Conservation (phyloP, 495 filamentous ascomycete species). For the Evansstolkia leycettana region DNA sequence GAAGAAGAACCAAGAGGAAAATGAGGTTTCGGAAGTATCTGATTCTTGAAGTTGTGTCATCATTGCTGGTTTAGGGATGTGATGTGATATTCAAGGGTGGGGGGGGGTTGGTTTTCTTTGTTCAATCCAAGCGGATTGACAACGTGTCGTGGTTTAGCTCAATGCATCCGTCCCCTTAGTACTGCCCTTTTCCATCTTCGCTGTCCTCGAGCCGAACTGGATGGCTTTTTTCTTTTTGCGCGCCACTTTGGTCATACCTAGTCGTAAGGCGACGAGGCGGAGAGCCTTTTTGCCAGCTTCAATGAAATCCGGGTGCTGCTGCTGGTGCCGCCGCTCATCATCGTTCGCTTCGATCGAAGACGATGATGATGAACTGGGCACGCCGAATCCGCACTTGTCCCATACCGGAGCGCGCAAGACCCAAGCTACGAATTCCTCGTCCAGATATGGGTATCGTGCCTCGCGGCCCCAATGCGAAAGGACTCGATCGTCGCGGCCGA, state of each 20-base stretch:
- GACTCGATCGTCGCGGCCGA: constrained; percentile 86
- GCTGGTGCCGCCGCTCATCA: constrained; percentile 1
- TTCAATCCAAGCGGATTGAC: too few species aligned
- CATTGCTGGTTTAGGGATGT: constrained; percentile 27
- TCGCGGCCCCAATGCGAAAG: constrained; percentile 86
- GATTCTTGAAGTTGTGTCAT: constrained; percentile 37
- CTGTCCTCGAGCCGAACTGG: constrained; percentile 76
- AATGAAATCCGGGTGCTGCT: constrained; percentile 19
- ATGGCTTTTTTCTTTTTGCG: constrained; percentile 88
- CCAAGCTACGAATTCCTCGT: constrained; percentile 76
- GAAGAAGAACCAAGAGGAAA: constrained; percentile 1
- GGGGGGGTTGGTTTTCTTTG: too few species aligned
- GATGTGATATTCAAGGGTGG: too few species aligned
- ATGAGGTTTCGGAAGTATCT: constrained; percentile 39
- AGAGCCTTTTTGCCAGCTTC: constrained; percentile 75
- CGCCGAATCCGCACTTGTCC: constrained; percentile 75
- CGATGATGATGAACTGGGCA: constrained; percentile 6
- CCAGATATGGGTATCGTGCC: constrained; percentile 82
- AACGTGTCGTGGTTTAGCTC: too few species aligned
- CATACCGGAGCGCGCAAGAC: constrained; percentile 59
- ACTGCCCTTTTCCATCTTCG: constrained; percentile 68
- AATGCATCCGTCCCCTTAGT: constrained; percentile 55
- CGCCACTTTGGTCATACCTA: constrained; percentile 60
- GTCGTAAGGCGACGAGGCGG: constrained; percentile 59
- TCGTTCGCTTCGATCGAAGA: neutral